Percentiles rank a stretch among this genome's conserved stretches.
Conservation (phyloP, 805 yeast species). For the Vanderwaltozyma verrucispora region DNA sequence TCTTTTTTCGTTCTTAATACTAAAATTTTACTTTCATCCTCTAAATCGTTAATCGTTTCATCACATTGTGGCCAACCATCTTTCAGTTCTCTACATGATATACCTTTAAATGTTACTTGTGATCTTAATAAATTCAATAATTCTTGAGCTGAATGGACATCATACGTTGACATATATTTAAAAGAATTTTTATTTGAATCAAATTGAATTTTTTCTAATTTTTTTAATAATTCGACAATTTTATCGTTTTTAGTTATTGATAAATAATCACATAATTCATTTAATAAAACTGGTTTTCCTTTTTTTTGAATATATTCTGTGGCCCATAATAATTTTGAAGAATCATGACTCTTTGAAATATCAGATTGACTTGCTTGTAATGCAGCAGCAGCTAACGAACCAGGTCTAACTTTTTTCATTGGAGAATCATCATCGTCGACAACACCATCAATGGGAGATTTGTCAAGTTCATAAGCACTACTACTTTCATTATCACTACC, state of each 20-base stretch:
- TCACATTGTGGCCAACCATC: constrained; percentile 89
- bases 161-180: constrained; percentile 82
- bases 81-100: constrained; percentile 64
- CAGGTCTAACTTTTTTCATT: constrained; percentile 24
- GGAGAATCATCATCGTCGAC: constrained; percentile 16
- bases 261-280: constrained; percentile 57
- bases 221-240: constrained; percentile 59
- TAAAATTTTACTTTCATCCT: constrained; percentile 62
- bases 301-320: constrained; percentile 73
- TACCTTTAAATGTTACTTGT: constrained; percentile 82
- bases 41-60: constrained; percentile 68
- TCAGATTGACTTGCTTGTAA: constrained; percentile 22
- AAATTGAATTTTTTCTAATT: constrained; percentile 66
- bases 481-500: neutral
- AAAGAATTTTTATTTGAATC: constrained; percentile 53
- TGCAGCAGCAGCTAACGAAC: constrained; percentile 25
- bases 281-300: constrained; percentile 59
- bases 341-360: constrained; percentile 41
- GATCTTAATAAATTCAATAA: constrained; percentile 60
- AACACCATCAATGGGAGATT: constrained; percentile 4
- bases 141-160: constrained; percentile 73
- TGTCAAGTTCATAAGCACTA: neutral
- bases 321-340: constrained; percentile 83
- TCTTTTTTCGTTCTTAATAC: constrained; percentile 90
- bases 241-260: constrained; percentile 47